A percentile compares a stretch with the other conserved stretches of the same genome.
Conservation (phyloP, 2,329 filamentous ascomycete species). For the Thielaviopsis ethacetica region DNA sequence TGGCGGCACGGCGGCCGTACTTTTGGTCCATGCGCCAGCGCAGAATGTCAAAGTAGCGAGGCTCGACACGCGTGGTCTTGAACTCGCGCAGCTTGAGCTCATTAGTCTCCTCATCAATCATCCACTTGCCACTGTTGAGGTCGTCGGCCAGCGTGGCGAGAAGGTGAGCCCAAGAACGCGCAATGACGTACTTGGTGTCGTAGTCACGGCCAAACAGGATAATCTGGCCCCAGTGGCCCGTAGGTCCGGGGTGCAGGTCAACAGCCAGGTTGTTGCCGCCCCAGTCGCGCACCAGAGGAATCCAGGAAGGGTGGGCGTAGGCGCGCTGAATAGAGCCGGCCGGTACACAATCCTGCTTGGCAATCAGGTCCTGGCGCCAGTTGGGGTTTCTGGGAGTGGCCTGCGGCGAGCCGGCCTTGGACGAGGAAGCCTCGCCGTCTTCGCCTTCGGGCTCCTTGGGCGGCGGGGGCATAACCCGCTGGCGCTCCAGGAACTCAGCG, state of each 20-base stretch:
- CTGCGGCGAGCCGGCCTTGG: conserved; percentile 26
- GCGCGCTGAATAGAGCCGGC: conserved; percentile 75
- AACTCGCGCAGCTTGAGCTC: conserved; percentile 91
- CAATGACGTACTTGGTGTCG: conserved; percentile 94
- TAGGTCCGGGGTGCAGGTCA: conserved; percentile 78
- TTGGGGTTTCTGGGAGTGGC: conserved; percentile 31
- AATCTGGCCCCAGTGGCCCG: conserved; percentile 87
- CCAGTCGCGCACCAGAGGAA: conserved; percentile 92
- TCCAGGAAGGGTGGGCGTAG: conserved; percentile 90
- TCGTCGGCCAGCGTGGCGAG: conserved; percentile 81
- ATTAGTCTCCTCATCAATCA: conserved; percentile 77
- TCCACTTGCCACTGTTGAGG: conserved; percentile 74
- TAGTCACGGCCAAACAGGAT: conserved; percentile 96
- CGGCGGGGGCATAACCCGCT: conserved; percentile 12
- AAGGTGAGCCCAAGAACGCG: conserved; percentile 80
- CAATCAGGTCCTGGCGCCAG: conserved; percentile 74
- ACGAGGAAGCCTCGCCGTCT: conserved; percentile 50
- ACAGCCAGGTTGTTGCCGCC: conserved; percentile 94
- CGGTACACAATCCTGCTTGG: conserved; percentile 77
- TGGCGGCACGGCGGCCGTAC: conserved; percentile 51
- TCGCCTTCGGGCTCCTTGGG: conserved; percentile 44
- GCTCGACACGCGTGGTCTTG: conserved; percentile 75
- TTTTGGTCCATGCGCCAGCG: conserved; percentile 94
- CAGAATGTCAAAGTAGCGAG: conserved; percentile 84
- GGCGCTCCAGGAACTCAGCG: conserved; percentile 63